phyloP scores from a whole-genome alignment of 352 stramenopile species.

The Phytophthora colocasiae region DNA sequence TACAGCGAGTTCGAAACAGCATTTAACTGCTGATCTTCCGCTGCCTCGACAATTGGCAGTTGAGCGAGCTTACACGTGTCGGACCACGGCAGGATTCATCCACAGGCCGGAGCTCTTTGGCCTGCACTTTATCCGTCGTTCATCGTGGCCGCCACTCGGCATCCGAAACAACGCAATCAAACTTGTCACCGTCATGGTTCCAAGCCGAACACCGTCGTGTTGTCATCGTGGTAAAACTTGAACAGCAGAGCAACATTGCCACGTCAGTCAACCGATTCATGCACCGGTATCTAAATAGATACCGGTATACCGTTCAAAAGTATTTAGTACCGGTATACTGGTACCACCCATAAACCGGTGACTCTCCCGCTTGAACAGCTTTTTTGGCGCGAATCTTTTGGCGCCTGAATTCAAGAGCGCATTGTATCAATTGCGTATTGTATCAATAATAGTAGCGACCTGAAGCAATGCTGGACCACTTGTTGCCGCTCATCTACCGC shows the following conservation, averaged over 20 bases:
- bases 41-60: constrained; percentile 2
- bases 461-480: constrained; percentile 45
- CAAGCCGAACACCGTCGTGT: background rate
- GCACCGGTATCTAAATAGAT: too few species aligned
- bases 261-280: too few species aligned
- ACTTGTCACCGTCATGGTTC: constrained; percentile 2
- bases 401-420: constrained; percentile 28
- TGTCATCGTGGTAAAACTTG: constrained; percentile 7
- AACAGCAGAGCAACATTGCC: background rate
- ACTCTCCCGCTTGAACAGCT: constrained; percentile 16
- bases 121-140: constrained; percentile 22
- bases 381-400: constrained; percentile 45
- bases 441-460: constrained; percentile 7
- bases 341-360: constrained; percentile 3
- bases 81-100: constrained; percentile 29
- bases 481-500: constrained; percentile 50
- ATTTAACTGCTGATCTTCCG: constrained; percentile 1
- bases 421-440: background rate
- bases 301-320: too few species aligned
- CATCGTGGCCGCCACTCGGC: constrained; percentile 2
- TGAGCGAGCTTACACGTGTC: constrained; percentile 9
- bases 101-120: constrained; percentile 17
- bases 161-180: constrained; percentile 12
- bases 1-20: constrained; percentile 1
- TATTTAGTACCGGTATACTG: background rate